Base-by-base conservation (phyloP, 352 stramenopile genomes). In the Phytophthora boehmeriae region DNA sequence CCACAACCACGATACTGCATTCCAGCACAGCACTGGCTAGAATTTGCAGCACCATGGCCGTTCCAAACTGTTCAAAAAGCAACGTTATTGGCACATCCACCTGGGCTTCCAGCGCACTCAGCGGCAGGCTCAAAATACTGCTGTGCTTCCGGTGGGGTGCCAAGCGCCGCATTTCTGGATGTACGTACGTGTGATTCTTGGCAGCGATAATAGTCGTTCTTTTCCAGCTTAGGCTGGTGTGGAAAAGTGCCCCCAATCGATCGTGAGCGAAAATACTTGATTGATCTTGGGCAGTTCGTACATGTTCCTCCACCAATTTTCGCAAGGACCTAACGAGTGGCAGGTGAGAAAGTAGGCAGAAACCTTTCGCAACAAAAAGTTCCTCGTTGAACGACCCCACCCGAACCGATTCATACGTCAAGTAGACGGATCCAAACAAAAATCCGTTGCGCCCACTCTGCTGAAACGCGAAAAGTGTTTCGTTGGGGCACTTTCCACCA, bases 1-100 rank as follows among this genome's bases (percentile, higher is more conserved):
- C 89, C 28, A 97, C 80, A 13, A 97, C 75, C 19, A 97, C 80
- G 53, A 96, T 76, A 51, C 84, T 95, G 61, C 83, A 90, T 70
- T 97, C 90, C n/a, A 96, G 75, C 32, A 94, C 68, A 27, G 89
- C 86, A 46, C 86, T 93, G 13, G 78, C 86, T 28, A 95, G 66
- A 43, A 95, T 83, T 60, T 95, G 84, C 4, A 95, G 68, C 19
- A 75, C 83, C 32, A 86, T 71, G 6, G 78, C 76, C 5, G 69
- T 82, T 25, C 86, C 85, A 69, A 95, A 87, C 11, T 86, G 70
- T 17, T 88, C 68, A 38, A 95, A 90, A 9, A 95, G 64, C 8
- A 79, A 72, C 34, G 71, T 71, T 27, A 95, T 73, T 2, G 80
- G 85, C 28, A 93, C 78, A 44, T 95, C 86, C 19, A 92, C 73